Evolutionary conservation across 768 basidiomycete genomes (phyloP), one percentile per base, ranked within the genome.

Genomic region (Pisolithus tinctorius): DNA sequence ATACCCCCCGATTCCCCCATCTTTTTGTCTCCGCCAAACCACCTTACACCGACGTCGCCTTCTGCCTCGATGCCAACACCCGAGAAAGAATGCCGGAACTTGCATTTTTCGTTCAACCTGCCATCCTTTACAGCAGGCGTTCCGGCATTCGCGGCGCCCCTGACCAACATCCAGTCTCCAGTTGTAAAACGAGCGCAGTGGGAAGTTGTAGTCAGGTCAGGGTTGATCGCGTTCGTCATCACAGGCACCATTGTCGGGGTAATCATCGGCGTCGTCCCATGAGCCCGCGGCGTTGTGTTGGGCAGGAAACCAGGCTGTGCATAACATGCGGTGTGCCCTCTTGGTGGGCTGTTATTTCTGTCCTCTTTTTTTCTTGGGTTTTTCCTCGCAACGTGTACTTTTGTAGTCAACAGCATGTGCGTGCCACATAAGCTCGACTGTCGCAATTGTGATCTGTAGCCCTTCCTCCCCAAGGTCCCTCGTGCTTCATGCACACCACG

Each of bases 141-240:
- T 14, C 87, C 88, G 2, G 81, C 86, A 41, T 90, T 90, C 55
- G 76, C 81, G 17, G 69, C 78, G 20, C 84, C 86, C 30, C 68
- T 91, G 51, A 88, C 88, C 40, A 75, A 74, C 38, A 73, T 91
- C 20, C 73, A 86, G 46, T 86, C 78, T 53, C 82, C 86, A 14
- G 74, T 84, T 50, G 80, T 90, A 47, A 75, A 79, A 47, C 76
- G 89, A n/a, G 86, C 81, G 3, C 89, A 92, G 58, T 91, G 88
- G 89, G 87, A 90, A 66, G 84, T 91, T 27, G 85, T 90, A 29
- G 70, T 86, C 26, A 72, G 85, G 36, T 83, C 83, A 2, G 73
- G 71, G 41, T 27, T 70, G 0, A 57, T 81, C 9, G 80, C 79
- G 0, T 67, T 79, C 23, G 26, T 83, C 13, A 49, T 71, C 1